A percentile compares a stretch with the other conserved stretches of the same genome.
Evolutionary conservation across 257 asterid species (phyloP).

Genomic region (Salvia rosmarinus): DNA sequence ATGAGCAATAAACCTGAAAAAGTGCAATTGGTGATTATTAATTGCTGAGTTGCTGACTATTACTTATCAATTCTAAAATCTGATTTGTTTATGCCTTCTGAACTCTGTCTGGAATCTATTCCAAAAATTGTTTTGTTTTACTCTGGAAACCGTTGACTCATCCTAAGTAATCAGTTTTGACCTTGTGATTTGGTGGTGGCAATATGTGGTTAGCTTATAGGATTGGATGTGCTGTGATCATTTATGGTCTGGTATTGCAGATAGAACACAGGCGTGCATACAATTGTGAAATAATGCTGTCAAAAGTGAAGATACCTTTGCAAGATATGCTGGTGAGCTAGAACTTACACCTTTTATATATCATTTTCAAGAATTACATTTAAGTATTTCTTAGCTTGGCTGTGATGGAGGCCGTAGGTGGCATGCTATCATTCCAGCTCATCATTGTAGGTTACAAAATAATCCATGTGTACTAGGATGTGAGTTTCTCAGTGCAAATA

Average conservation of each 20-base stretch:
- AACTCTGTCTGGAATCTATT: neutral
- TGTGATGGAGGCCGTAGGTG: slow-evolving; percentile 4
- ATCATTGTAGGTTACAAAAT: slow-evolving; percentile 15
- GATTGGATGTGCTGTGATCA: slow-evolving; percentile 17
- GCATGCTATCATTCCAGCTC: slow-evolving; percentile 14
- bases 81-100: neutral
- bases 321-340: slow-evolving; percentile 83
- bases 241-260: slow-evolving; percentile 50
- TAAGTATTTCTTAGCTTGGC: neutral
- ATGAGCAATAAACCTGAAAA: slow-evolving; percentile 73
- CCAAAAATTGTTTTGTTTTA: slow-evolving; percentile 8
- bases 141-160: neutral
- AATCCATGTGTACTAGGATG: slow-evolving; percentile 9
- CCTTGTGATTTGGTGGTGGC: slow-evolving; percentile 20
- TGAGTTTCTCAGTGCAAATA: neutral
- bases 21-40: slow-evolving; percentile 83
- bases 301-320: slow-evolving; percentile 87
- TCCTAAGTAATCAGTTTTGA: slow-evolving; percentile 15
- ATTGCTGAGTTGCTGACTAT: neutral
- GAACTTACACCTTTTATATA: slow-evolving; percentile 12
- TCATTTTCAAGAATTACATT: neutral
- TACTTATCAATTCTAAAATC: neutral
- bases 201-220: neutral
- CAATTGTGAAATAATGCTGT: slow-evolving; percentile 95
- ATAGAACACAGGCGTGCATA: slow-evolving; percentile 90